Percentiles rank a stretch among this genome's conserved stretches.
Evolutionary conservation across 805 yeast genomes (phyloP).

Genomic region (Starmerella floricola): DNA sequence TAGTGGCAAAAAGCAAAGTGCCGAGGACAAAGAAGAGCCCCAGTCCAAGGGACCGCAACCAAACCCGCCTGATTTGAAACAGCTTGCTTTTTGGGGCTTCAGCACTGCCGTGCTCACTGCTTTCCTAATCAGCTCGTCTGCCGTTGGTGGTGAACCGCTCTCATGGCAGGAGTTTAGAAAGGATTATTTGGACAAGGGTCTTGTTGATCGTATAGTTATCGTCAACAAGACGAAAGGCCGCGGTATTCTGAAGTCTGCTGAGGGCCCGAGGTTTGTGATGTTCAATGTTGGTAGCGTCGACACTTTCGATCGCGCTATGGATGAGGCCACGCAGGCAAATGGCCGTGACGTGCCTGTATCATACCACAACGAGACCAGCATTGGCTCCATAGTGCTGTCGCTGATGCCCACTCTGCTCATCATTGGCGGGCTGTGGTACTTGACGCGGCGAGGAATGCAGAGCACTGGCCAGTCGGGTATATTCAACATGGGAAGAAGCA

Average conservation of each 20-base stretch:
- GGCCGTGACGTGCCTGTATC: slow-evolving; percentile 66
- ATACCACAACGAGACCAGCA: slow-evolving; percentile 59
- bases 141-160: slow-evolving; percentile 35
- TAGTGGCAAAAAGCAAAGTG: background rate
- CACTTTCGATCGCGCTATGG: slow-evolving; percentile 68
- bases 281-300: slow-evolving; percentile 87
- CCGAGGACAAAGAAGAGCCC: background rate
- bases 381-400: slow-evolving; percentile 51
- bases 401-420: slow-evolving; percentile 80
- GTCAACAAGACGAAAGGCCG: slow-evolving; percentile 67
- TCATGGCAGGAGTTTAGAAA: slow-evolving; percentile 88
- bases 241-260: slow-evolving; percentile 43
- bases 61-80: slow-evolving; percentile 18
- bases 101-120: slow-evolving; percentile 18
- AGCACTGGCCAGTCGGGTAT: slow-evolving; percentile 69
- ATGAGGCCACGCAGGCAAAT: slow-evolving; percentile 60
- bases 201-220: slow-evolving; percentile 61
- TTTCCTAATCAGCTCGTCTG: slow-evolving; percentile 6
- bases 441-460: slow-evolving; percentile 53
- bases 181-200: slow-evolving; percentile 59
- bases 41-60: background rate
- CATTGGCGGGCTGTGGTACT: slow-evolving; percentile 78
- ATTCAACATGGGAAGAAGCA: slow-evolving; percentile 75
- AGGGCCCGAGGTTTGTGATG: slow-evolving; percentile 34
- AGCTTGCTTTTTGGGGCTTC: slow-evolving; percentile 20